These are phyloP conservation scores for Trichomonascaceae sp. DNA, from an alignment of 1,139 yeast genomes.

Conservation along the genomic window DNA sequence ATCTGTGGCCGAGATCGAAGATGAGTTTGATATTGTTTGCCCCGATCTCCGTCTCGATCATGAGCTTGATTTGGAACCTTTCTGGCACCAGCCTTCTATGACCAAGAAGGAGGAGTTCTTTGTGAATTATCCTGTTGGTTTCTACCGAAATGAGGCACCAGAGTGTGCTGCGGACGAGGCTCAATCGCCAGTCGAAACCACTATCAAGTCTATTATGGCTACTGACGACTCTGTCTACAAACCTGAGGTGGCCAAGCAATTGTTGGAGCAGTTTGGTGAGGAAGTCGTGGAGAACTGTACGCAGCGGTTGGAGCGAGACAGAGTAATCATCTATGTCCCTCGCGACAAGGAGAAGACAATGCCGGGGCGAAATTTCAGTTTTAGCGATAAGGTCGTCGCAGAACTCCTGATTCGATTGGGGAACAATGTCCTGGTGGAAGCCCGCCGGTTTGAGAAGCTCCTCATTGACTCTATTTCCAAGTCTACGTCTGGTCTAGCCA, in stretches of 20 bases:
- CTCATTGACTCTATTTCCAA: constrained; percentile 27
- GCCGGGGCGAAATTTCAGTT: constrained; percentile 34
- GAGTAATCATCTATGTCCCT: constrained; percentile 37
- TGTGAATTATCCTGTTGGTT: constrained; percentile 10
- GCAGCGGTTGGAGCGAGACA: constrained; percentile 38
- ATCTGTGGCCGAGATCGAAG: neutral
- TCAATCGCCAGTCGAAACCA: constrained; percentile 15
- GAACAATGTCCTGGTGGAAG: constrained; percentile 32
- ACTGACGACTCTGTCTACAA: constrained; percentile 39
- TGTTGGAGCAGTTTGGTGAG: constrained; percentile 34
- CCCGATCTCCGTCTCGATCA: neutral
- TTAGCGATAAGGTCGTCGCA: constrained; percentile 44
- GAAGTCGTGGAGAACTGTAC: constrained; percentile 38
- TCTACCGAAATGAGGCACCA: constrained; percentile 1
- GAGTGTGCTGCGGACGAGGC: constrained; percentile 1
- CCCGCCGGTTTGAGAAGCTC: constrained; percentile 32
- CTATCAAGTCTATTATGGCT: constrained; percentile 46
- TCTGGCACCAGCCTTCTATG: constrained; percentile 16
- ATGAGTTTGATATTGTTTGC: neutral
- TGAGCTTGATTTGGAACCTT: constrained; percentile 9
- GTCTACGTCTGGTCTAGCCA: constrained; percentile 37
- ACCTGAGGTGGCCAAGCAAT: constrained; percentile 30
- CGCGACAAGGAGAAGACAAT: constrained; percentile 33
- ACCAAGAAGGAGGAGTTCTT: constrained; percentile 18
- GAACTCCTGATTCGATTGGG: constrained; percentile 32